These are phyloP conservation scores for Beauveria brongniartii DNA, from an alignment of 2,329 filamentous ascomycete species.

Conservation along the genomic window DNA sequence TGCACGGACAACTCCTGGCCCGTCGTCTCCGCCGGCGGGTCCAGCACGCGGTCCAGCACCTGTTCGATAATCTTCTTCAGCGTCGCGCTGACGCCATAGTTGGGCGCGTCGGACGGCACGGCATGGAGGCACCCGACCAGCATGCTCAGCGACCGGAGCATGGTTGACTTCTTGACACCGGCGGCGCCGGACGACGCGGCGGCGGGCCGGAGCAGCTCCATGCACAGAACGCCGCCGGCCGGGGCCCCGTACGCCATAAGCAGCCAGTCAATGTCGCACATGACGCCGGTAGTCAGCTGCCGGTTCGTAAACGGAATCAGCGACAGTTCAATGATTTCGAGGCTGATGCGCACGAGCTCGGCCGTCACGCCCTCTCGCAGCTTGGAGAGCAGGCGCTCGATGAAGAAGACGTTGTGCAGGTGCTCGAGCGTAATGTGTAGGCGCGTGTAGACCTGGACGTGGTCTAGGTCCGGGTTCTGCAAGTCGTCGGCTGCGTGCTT, in stretches of 20 bases:
- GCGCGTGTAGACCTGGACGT: constrained; percentile 30
- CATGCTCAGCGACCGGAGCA: constrained; percentile 42
- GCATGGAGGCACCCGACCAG: constrained; percentile 42
- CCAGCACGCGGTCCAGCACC: constrained; percentile 41
- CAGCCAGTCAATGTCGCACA: constrained; percentile 36
- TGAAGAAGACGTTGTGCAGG: constrained; percentile 48
- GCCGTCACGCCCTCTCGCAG: constrained; percentile 24
- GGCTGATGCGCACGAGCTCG: constrained; percentile 34
- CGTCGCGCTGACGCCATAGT: constrained; percentile 35
- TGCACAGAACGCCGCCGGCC: constrained; percentile 38
- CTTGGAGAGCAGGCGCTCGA: constrained; percentile 46
- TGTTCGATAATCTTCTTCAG: constrained; percentile 38
- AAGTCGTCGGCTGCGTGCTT: constrained; percentile 44
- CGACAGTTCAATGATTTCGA: constrained; percentile 37
- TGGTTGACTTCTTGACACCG: constrained; percentile 32
- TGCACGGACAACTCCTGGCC: not conserved
- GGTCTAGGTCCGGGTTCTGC: constrained; percentile 34
- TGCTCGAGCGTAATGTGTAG: constrained; percentile 41
- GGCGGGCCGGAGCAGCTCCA: constrained; percentile 36
- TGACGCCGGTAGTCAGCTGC: constrained; percentile 30
- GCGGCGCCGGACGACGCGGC: constrained; percentile 17
- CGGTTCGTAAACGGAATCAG: constrained; percentile 39
- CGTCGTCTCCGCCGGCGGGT: constrained; percentile 20
- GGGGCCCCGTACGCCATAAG: constrained; percentile 43
- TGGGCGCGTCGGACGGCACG: constrained; percentile 37